phyloP scores from a whole-genome alignment of 345 rosid genomes.

The Hevea brasiliensis region DNA sequence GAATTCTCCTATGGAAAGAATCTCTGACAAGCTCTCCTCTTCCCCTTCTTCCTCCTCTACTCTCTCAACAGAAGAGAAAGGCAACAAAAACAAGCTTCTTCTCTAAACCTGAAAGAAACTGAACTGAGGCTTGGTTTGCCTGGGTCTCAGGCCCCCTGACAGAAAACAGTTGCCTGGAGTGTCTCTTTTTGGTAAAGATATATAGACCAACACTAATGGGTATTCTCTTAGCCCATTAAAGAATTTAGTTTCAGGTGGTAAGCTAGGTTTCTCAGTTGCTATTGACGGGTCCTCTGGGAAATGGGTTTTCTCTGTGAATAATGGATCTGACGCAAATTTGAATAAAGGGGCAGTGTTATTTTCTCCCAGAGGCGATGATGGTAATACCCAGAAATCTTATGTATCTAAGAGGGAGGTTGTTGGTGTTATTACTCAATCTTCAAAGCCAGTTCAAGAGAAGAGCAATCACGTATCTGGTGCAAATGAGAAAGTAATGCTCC shows the following conservation, averaged over 20 bases:
- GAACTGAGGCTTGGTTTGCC: conserved; percentile 74
- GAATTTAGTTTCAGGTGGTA: conserved; percentile 55
- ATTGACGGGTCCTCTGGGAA: conserved; percentile 41
- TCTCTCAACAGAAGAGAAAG: conserved; percentile 25
- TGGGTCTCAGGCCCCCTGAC: conserved; percentile 53
- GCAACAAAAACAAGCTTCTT: conserved; percentile 15
- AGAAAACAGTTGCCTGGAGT: conserved; percentile 44
- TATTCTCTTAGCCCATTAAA: conserved; percentile 34
- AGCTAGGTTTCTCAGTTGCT: conserved; percentile 69
- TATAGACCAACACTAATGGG: conserved; percentile 34
- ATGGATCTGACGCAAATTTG: conserved; percentile 46
- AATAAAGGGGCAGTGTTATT: conserved; percentile 41
- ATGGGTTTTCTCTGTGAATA: conserved; percentile 46
- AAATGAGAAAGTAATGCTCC: conserved; percentile 50
- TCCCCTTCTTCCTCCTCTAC: conserved; percentile 39
- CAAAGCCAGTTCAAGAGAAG: no score
- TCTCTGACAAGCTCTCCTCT: conserved; percentile 41
- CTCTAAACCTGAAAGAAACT: conserved; percentile 55
- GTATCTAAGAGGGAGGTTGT: conserved; percentile 33
- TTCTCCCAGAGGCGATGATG: conserved; percentile 42
- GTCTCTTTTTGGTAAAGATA: conserved; percentile 58
- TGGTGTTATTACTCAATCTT: no score
- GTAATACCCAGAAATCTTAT: conserved; percentile 26
- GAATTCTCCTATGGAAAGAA: conserved; percentile 43
- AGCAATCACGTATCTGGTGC: conserved; percentile 30